Evolutionary conservation across 495 filamentous ascomycete species (phyloP), one percentile per base, ranked within the genome.

Genomic region (Podospora pseudoanserina): DNA sequence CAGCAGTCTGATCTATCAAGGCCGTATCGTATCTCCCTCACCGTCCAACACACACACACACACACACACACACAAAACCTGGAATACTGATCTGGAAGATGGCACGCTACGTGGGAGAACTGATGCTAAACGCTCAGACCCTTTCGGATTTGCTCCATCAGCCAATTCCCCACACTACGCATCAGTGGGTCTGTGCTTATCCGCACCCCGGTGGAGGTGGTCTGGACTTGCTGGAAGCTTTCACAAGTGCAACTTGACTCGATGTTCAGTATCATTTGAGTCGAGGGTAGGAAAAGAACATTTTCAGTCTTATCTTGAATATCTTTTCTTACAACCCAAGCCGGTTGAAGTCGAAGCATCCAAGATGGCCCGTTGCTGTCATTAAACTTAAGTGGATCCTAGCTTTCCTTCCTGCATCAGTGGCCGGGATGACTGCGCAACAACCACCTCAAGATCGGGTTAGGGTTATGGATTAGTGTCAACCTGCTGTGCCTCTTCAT

Each of bases 81-180:
- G 23, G 23, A 20, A 26, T 20, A 58, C 6, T 18, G 18, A 58
- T 23, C n/a, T 26, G 55, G 9, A 58, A 58, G n/a, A 58, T 58
- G 6, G 20, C 55, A 58, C 16, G 1, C 23, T 19, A 20, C 19
- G 55, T 20, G n/a, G 55, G 18, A 20, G 18, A 9, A 49, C 23
- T 58, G 55, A 26, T 58, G 55, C 55, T n/a, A 58, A 26, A 58
- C 55, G 55, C 55, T 58, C 55, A 58, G 55, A 58, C 55, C 55
- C 55, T 18, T 26, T 20, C 18, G 55, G 55, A 58, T 20, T 20
- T 7, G 55, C 11, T 20, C 18, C 55, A 58, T 58, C 55, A 58
- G 55, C 23, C 55, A 58, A 58, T 58, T 16, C 55, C 55, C 55
- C 55, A 58, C 55, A 58, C n/a, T 58, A 15, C n/a, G 55, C 55